Evolutionary conservation across 805 yeast species (phyloP).

Genomic region (Kodamaea kakaduensis): DNA sequence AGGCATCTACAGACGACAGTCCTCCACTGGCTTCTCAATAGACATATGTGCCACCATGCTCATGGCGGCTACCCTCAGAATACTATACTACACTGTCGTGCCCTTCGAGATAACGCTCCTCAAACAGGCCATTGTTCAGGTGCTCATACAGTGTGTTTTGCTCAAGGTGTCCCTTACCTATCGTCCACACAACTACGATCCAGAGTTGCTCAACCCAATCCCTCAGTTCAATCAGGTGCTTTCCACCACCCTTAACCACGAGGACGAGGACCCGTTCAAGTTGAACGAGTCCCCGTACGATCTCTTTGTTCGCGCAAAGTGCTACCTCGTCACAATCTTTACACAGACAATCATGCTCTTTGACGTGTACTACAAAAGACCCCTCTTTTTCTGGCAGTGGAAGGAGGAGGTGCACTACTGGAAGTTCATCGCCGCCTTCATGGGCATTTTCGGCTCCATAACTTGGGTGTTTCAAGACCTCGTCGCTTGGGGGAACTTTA

Average conservation of each 20-base stretch:
- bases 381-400: slow-evolving; percentile 87
- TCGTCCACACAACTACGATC: slow-evolving; percentile 40
- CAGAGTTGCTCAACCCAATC: slow-evolving; percentile 26
- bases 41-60: slow-evolving; percentile 93
- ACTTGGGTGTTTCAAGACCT: slow-evolving; percentile 38
- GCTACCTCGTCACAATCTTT: slow-evolving; percentile 7
- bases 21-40: slow-evolving; percentile 79
- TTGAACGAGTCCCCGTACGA: not conserved
- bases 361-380: slow-evolving; percentile 65
- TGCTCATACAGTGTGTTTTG: slow-evolving; percentile 67
- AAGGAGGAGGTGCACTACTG: slow-evolving; percentile 52
- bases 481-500: slow-evolving; percentile 41
- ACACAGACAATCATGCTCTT: slow-evolving; percentile 50
- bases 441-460: slow-evolving; percentile 34
- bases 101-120: slow-evolving; percentile 80
- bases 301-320: slow-evolving; percentile 1
- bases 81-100: slow-evolving; percentile 70
- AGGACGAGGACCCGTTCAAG: not conserved
- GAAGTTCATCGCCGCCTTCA: slow-evolving; percentile 53
- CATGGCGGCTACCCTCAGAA: slow-evolving; percentile 66
- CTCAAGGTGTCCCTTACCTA: slow-evolving; percentile 59
- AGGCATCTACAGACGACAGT: slow-evolving; percentile 57
- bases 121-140: slow-evolving; percentile 80
- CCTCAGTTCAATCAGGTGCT: slow-evolving; percentile 29
- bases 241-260: slow-evolving; percentile 11